Percentiles rank a stretch among this genome's conserved stretches.
Evolutionary conservation across 805 yeast species (phyloP).

Genomic region (Yarrowia yakushimensis): DNA sequence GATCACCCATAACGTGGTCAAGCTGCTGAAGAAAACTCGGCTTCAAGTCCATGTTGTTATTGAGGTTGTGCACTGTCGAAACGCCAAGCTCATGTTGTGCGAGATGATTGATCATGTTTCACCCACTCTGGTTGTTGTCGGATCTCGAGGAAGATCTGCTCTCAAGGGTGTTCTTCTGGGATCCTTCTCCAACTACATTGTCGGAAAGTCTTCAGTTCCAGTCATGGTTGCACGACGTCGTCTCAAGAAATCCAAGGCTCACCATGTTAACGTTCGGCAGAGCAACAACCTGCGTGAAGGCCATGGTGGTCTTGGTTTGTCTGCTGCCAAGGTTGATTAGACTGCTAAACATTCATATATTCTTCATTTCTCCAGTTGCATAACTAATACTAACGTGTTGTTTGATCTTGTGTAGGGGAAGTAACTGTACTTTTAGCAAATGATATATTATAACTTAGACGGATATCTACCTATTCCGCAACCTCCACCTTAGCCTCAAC

Average conservation of each 20-base stretch:
- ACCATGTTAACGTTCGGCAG: conserved; percentile 47
- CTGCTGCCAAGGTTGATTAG: conserved; percentile 31
- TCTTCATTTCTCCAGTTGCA: neutral
- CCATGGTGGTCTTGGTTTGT: conserved; percentile 28
- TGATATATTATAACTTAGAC: neutral
- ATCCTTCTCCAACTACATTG: conserved; percentile 66
- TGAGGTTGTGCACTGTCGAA: conserved; percentile 72
- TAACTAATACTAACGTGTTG: conserved; percentile 24
- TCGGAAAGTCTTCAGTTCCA: conserved; percentile 67
- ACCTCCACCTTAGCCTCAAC: neutral
- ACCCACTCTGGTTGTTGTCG: conserved; percentile 71
- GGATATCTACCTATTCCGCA: neutral
- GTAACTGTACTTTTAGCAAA: neutral
- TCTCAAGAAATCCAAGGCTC: conserved; percentile 62
- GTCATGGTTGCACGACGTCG: conserved; percentile 78
- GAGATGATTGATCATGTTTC: conserved; percentile 67
- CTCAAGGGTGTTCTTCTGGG: conserved; percentile 72
- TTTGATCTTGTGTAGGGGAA: neutral
- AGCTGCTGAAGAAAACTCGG: conserved; percentile 58
- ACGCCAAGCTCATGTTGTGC: conserved; percentile 65
- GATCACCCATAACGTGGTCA: conserved; percentile 42
- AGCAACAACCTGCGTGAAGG: conserved; percentile 37
- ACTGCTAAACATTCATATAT: too few relatives aligned
- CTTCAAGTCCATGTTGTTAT: conserved; percentile 69
- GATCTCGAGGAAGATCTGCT: conserved; percentile 70